phyloP scores from a whole-genome alignment of 345 rosid genomes.

The Eucalyptus leucophloia region DNA sequence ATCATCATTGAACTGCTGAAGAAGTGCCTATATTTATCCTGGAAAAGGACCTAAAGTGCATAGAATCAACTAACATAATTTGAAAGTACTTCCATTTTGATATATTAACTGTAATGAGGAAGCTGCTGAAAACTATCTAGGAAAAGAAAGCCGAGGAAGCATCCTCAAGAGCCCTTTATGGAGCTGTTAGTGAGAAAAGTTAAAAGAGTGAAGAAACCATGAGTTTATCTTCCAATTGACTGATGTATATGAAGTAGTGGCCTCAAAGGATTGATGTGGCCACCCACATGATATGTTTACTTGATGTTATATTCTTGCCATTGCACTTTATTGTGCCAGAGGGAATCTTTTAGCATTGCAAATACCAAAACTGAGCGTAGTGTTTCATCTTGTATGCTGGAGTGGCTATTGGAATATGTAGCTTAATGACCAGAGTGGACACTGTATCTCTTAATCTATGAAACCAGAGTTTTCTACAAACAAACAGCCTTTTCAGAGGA shows the following conservation, averaged over 20 bases:
- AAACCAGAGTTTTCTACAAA: neutral
- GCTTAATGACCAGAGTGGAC: neutral
- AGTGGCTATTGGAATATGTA: neutral
- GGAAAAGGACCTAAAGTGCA: neutral
- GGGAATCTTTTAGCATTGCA: neutral
- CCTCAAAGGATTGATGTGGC: neutral
- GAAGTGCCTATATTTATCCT: neutral
- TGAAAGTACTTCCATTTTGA: neutral
- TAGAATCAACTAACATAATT: neutral
- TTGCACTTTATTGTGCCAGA: neutral
- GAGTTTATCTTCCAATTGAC: neutral
- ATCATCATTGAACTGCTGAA: neutral
- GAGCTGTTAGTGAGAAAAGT: neutral
- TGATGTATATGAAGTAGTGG: neutral
- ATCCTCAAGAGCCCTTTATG: neutral
- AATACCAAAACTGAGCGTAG: neutral
- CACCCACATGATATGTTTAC: neutral
- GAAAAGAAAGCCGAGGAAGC: neutral
- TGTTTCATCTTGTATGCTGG: neutral
- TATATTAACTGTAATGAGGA: neutral
- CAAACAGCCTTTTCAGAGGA: neutral
- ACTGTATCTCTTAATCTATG: neutral
- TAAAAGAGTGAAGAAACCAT: neutral
- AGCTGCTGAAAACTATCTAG: neutral
- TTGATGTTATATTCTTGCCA: neutral